Conservation (phyloP, 495 filamentous ascomycete genomes). For the Durotheca rogersii region DNA sequence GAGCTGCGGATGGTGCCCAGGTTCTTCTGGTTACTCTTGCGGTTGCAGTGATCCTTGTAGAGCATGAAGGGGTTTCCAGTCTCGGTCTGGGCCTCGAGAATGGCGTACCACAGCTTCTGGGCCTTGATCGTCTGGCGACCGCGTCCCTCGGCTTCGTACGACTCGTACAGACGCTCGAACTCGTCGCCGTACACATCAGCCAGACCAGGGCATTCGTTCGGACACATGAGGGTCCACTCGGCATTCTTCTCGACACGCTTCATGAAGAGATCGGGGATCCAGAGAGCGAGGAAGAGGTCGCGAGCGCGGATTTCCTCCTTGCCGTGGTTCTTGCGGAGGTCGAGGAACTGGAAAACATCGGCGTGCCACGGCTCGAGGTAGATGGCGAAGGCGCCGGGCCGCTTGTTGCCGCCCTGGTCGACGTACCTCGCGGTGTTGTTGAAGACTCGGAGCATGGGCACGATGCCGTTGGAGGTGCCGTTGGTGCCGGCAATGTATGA, state of each 20-base stretch:
- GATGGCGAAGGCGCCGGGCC: conserved; percentile 96
- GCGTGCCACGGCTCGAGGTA: conserved; percentile 99
- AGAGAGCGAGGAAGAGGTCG: conserved; percentile 95
- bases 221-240: conserved; percentile 97
- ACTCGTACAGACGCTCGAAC: conserved; percentile 92
- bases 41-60: conserved; percentile 98
- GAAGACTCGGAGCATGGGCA: conserved; percentile 97
- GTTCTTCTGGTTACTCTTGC: conserved; percentile 99
- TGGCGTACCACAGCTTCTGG: conserved; percentile 98
- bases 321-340: conserved; percentile 97
- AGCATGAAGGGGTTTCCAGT: conserved; percentile 99
- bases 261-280: conserved; percentile 99
- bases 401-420: conserved; percentile 98
- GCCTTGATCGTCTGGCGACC: conserved; percentile 91
- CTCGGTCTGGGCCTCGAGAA: conserved; percentile 96
- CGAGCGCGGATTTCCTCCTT: conserved; percentile 97
- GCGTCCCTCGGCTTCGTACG: conserved; percentile 86
- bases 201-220: conserved; percentile 89
- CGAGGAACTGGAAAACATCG: conserved; percentile 95
- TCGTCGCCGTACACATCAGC: conserved; percentile 97
- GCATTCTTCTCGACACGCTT: conserved; percentile 94
- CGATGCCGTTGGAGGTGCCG: conserved; percentile 93
- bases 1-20: conserved; percentile 96
- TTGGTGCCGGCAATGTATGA: conserved; percentile 98
- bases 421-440: conserved; percentile 99